Evolutionary conservation across 2,329 filamentous ascomycete genomes (phyloP), one percentile per base, ranked within the genome.

Genomic region (Aspergillus sp.): DNA sequence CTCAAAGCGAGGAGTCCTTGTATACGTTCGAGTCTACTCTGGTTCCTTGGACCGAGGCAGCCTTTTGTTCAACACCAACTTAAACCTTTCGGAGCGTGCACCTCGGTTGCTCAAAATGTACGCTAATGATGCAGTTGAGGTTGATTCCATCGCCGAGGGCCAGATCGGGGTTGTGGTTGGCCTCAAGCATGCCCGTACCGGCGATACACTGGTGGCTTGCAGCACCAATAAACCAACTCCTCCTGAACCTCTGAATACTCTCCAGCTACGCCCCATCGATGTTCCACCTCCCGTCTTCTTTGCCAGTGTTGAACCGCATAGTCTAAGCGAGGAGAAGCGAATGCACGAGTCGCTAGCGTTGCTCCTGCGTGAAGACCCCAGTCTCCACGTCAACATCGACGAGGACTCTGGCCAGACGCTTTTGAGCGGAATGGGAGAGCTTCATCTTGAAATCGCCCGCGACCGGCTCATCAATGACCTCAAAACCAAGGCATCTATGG

Each of bases 221-320:
- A 80, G 84, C 23, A 85, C 84, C 6, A 79, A 82, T 44, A 86
- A 85, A 70, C 83, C 83, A 6, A 83, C 84, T 0, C 87, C 91
- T 1, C 86, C 89, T 17, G 83, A 87, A 15, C 83, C 86, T 1
- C 77, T 96, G 49, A 86, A 88, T 50, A 87, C 83, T 15, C 78
- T 98, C 15, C 92, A 96, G 69, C 84, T 99, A 37, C 86, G 91
- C 15, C 91, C 95, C 0, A 95, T 96, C 27, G 85, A 90, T 58
- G 90, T 97, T 0, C 93, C 95, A 0, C 92, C 95, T 0, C 92
- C 95, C 0, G 95, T 99, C 0, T 96, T 97, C 69, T 99, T 98
- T 73, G 88, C 96, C n/a, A 91, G 93, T 59, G 87, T 98, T 27
- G 93, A 98, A 63, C 91, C 87, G 17, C 78, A 91, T 64, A 88